A percentile compares a stretch with the other conserved stretches of the same genome.
Evolutionary conservation across 2,329 filamentous ascomycete genomes (phyloP).

Genomic region (Neopestalotiopsis sp.): DNA sequence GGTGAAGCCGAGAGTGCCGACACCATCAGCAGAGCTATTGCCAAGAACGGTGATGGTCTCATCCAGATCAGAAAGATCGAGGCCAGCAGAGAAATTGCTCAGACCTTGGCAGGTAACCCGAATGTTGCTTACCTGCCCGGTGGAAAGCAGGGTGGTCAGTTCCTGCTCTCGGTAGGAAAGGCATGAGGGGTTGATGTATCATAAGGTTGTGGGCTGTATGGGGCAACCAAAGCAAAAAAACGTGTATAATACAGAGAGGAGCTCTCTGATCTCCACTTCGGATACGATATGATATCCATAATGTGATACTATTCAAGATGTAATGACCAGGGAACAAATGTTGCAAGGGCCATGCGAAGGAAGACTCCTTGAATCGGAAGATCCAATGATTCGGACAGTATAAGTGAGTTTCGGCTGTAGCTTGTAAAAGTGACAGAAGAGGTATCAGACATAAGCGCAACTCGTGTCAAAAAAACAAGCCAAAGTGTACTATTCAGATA

Average conservation of each 20-base stretch:
- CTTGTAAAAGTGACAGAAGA: too few relatives aligned
- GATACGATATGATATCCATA: conserved; percentile 34
- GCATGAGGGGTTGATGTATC: conserved; percentile 32
- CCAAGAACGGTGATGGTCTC: conserved; percentile 90
- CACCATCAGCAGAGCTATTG: conserved; percentile 90
- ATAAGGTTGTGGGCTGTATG: conserved; percentile 5
- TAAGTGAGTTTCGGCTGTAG: too few relatives aligned
- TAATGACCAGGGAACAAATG: neutral
- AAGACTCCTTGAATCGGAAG: neutral
- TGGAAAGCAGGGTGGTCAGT: conserved; percentile 58
- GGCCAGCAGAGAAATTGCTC: conserved; percentile 93
- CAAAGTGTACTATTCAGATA: too few relatives aligned
- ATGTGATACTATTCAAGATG: conserved; percentile 30
- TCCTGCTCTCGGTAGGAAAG: conserved; percentile 58
- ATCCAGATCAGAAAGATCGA: conserved; percentile 97
- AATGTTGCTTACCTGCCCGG: conserved; percentile 95
- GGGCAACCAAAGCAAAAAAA: conserved; percentile 15
- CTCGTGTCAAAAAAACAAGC: too few relatives aligned
- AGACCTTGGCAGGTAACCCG: conserved; percentile 86
- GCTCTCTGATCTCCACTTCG: conserved; percentile 38
- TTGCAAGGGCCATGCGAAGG: neutral
- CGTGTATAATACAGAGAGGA: conserved; percentile 33
- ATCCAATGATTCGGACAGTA: too few relatives aligned
- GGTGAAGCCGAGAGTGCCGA: conserved; percentile 97
- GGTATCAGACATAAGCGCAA: too few relatives aligned